Evolutionary conservation across 106 monocot genomes (phyloP).

Genomic region (Posidonia australis): DNA sequence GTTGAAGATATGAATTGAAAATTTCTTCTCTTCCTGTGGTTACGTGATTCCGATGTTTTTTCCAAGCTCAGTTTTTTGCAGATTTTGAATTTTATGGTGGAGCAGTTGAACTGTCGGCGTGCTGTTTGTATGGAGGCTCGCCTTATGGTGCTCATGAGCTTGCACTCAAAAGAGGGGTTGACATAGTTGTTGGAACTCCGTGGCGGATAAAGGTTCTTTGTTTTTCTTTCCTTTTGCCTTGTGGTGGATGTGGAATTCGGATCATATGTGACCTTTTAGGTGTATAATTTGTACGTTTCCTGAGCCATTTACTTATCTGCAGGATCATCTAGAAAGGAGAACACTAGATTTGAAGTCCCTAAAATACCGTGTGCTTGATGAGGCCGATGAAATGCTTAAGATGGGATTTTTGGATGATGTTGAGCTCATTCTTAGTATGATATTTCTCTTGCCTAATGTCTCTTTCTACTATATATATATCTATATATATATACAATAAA

Average conservation of each 20-base stretch:
- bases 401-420: constrained; percentile 99
- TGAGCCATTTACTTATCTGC: no score
- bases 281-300: not conserved
- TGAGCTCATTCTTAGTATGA: constrained; percentile 84
- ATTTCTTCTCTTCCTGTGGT: no score
- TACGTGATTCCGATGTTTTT: no score
- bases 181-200: constrained; percentile 94
- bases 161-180: constrained; percentile 73
- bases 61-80: constrained; percentile 61
- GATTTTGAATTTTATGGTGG: constrained; percentile 83
- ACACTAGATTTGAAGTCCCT: constrained; percentile 58
- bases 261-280: not conserved
- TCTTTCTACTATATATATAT: no score
- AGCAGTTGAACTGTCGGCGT: constrained; percentile 58
- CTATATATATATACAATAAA: no score
- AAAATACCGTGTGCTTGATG: constrained; percentile 95
- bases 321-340: constrained; percentile 77
- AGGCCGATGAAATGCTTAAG: constrained; percentile 98
- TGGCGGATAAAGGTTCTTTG: constrained; percentile 67
- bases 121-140: constrained; percentile 85
- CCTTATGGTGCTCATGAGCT: constrained; percentile 56
- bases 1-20: no score
- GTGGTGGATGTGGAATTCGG: not conserved
- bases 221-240: not conserved
- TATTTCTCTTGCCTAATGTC: no score